A percentile compares a stretch with the other conserved stretches of the same genome.
phyloP scores from a whole-genome alignment of 2,329 filamentous ascomycete genomes.

The Chrysoporthe austroafricana region DNA sequence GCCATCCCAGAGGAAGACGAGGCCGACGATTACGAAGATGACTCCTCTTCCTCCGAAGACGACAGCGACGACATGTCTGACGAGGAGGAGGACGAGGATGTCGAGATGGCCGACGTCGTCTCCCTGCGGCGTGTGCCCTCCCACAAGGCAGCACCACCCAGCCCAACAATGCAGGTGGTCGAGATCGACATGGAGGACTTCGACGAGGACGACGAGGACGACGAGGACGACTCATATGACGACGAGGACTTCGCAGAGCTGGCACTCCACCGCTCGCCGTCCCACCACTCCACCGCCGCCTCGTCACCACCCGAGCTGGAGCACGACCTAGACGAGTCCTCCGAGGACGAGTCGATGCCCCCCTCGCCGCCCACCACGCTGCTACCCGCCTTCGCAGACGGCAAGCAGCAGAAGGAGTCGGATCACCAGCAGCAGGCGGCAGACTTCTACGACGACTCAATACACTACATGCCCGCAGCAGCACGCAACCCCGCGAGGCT shows the following conservation, averaged over 20 bases:
- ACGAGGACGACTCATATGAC: slow-evolving; percentile 62
- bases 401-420: slow-evolving; percentile 4
- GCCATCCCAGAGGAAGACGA: slow-evolving; percentile 74
- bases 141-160: slow-evolving; percentile 39
- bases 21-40: slow-evolving; percentile 61
- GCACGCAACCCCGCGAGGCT: slow-evolving; percentile 52
- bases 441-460: slow-evolving; percentile 53
- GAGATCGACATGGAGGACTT: slow-evolving; percentile 46
- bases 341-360: slow-evolving; percentile 75
- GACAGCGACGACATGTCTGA: slow-evolving; percentile 40
- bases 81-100: slow-evolving; percentile 48
- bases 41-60: slow-evolving; percentile 55
- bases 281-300: slow-evolving; percentile 50
- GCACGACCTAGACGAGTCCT: slow-evolving; percentile 66
- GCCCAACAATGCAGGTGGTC: slow-evolving; percentile 43
- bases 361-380: slow-evolving; percentile 66
- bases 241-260: slow-evolving; percentile 67
- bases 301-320: slow-evolving; percentile 71
- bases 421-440: slow-evolving; percentile 38
- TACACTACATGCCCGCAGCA: slow-evolving; percentile 53
- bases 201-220: slow-evolving; percentile 53
- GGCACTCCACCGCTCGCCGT: slow-evolving; percentile 69
- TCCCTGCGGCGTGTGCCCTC: slow-evolving; percentile 52
- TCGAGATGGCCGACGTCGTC: slow-evolving; percentile 60
- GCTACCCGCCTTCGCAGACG: slow-evolving; percentile 56